A percentile compares a stretch with the other conserved stretches of the same genome.
Conservation (phyloP, 176 grass and related monocot species). For the Poa pratensis region DNA sequence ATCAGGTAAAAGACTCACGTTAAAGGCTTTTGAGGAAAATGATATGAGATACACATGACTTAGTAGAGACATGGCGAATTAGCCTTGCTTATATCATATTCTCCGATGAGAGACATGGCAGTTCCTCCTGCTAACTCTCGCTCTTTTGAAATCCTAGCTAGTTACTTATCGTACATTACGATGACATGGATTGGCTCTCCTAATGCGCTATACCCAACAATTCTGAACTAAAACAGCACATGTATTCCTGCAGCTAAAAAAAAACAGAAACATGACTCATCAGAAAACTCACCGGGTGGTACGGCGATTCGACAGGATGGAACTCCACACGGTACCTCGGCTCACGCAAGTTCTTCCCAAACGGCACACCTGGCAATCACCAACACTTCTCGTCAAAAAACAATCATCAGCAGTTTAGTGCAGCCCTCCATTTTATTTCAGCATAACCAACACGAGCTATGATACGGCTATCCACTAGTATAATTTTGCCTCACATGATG, state of each 20-base stretch:
- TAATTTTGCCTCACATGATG: not conserved
- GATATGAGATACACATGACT: not conserved
- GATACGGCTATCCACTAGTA: not conserved
- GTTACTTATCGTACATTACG: not conserved
- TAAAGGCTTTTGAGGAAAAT: not conserved
- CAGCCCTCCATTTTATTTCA: not conserved
- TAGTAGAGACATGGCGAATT: not conserved
- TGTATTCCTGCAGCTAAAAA: not conserved
- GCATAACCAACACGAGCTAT: not conserved
- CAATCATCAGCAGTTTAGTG: not conserved
- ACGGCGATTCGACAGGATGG: constrained; percentile 39
- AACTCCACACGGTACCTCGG: constrained; percentile 49
- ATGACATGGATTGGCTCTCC: not conserved
- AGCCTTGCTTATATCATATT: not conserved
- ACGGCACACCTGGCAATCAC: constrained; percentile 38
- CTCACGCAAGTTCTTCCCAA: constrained; percentile 46
- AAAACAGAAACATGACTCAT: not conserved
- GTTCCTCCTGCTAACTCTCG: not conserved
- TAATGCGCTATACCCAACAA: too few species aligned
- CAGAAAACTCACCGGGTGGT: constrained; percentile 34
- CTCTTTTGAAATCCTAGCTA: not conserved
- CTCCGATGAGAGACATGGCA: not conserved
- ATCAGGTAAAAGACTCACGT: not conserved
- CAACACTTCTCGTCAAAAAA: not conserved
- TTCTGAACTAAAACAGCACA: too few species aligned